Evolutionary conservation across 1,284 basidiomycete genomes (phyloP).

Genomic region (Ustilago sp.): DNA sequence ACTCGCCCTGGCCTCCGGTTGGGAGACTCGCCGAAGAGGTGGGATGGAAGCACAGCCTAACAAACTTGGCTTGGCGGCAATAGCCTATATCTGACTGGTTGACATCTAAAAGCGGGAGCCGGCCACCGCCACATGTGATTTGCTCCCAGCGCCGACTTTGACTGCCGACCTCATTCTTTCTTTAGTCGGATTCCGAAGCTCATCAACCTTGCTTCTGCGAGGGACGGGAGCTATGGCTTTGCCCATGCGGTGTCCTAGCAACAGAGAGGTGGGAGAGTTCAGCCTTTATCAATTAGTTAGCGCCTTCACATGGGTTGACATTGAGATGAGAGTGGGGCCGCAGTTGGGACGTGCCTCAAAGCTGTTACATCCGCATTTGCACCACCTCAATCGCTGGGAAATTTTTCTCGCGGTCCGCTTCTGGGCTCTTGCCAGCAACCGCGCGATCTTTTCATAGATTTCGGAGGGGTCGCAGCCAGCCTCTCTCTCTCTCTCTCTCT

Average conservation of each 20-base stretch:
- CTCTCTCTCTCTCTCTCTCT: too few species aligned
- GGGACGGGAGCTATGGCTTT: not conserved
- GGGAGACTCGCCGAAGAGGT: slow-evolving; percentile 1
- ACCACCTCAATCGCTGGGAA: too few species aligned
- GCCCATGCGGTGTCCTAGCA: not conserved
- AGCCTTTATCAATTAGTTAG: too few species aligned
- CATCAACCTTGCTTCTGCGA: not conserved
- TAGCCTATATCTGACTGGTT: not conserved
- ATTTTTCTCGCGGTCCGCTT: too few species aligned
- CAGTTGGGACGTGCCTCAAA: too few species aligned
- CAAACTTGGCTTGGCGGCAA: slow-evolving; percentile 10
- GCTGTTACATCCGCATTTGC: too few species aligned
- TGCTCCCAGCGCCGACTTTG: not conserved
- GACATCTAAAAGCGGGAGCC: not conserved
- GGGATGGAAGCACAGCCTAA: not conserved
- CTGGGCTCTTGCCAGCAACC: too few species aligned
- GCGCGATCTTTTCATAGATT: too few species aligned
- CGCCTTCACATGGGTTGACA: too few species aligned
- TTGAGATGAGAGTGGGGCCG: too few species aligned
- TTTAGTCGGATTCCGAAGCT: not conserved
- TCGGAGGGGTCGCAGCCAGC: too few species aligned
- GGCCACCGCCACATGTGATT: not conserved
- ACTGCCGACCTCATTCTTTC: not conserved
- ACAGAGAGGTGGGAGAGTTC: not conserved
- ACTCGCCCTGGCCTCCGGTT: not conserved